Conservation (phyloP, 768 basidiomycete species). For the Mycena pura region DNA sequence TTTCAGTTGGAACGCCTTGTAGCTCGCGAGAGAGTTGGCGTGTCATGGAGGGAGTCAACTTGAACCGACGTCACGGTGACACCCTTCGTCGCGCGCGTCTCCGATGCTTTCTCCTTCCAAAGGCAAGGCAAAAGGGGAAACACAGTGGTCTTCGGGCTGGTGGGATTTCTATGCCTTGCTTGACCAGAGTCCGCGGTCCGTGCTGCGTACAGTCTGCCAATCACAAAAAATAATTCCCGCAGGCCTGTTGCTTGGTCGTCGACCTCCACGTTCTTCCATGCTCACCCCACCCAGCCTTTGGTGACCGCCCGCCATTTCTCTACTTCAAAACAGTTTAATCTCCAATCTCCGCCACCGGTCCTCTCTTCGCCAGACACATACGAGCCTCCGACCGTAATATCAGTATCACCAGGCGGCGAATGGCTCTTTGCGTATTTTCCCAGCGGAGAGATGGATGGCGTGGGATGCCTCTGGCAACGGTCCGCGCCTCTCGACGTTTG, state of each 20-base stretch:
- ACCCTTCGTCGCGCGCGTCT: conserved; percentile 27
- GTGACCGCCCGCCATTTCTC: conserved; percentile 72
- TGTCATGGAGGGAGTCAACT: conserved; percentile 39
- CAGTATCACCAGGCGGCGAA: conserved; percentile 61
- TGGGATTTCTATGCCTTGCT: conserved; percentile 74
- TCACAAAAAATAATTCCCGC: conserved; percentile 5
- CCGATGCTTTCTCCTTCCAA: conserved; percentile 51
- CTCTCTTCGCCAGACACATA: conserved; percentile 54
- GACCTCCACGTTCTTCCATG: conserved; percentile 71
- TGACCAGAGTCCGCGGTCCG: conserved; percentile 62
- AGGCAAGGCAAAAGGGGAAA: conserved; percentile 59
- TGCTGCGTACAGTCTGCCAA: conserved; percentile 9
- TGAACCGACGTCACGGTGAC: conserved; percentile 19
- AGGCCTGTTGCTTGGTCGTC: conserved; percentile 79
- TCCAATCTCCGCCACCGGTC: conserved; percentile 62
- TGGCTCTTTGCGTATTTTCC: conserved; percentile 83
- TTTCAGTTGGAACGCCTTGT: conserved; percentile 67
- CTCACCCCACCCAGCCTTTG: conserved; percentile 67
- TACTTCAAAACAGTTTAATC: conserved; percentile 66
- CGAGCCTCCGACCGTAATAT: conserved; percentile 67
- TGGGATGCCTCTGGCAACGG: conserved; percentile 71
- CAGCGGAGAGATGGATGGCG: conserved; percentile 53
- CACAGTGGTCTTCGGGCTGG: conserved; percentile 70
- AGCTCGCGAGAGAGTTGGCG: conserved; percentile 60
- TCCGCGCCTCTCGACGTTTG: conserved; percentile 68